Evolutionary conservation across 768 basidiomycete genomes (phyloP).

Genomic region (Pseudohyphozyma bogoriensis): DNA sequence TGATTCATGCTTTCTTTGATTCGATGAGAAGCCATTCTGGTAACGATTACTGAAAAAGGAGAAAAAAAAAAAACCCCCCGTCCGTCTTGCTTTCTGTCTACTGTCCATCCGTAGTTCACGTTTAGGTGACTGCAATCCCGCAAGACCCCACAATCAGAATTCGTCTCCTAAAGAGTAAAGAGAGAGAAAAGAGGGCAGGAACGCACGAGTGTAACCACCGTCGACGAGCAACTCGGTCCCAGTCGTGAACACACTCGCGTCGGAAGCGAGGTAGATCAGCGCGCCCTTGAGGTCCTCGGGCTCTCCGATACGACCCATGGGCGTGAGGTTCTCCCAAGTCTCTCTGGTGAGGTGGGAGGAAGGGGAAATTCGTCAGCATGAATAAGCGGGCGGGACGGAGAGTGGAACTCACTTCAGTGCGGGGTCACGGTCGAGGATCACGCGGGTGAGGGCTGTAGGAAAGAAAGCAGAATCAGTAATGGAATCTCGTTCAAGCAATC

Average conservation of each 20-base stretch:
- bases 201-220: conserved; percentile 63
- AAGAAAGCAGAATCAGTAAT: conserved; percentile 38
- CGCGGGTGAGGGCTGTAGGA: conserved; percentile 51
- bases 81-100: too few relatives aligned
- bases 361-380: conserved; percentile 7
- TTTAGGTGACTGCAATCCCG: too few relatives aligned
- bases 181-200: not conserved
- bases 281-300: conserved; percentile 84
- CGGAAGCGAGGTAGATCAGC: conserved; percentile 78
- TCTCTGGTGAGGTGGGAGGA: conserved; percentile 43
- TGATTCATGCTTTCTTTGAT: too few relatives aligned
- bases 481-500: conserved; percentile 43
- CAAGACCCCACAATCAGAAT: too few relatives aligned
- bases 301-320: conserved; percentile 82
- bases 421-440: conserved; percentile 62
- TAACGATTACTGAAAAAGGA: too few relatives aligned
- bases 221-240: conserved; percentile 77
- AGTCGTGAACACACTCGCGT: conserved; percentile 82
- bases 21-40: too few relatives aligned
- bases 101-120: too few relatives aligned
- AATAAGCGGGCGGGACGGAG: conserved; percentile 2
- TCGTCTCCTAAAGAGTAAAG: too few relatives aligned
- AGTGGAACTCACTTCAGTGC: conserved; percentile 56
- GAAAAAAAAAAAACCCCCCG: too few relatives aligned
- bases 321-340: conserved; percentile 75